Conservation (phyloP, 164 flowering plant species). For the Houttuynia cordata region DNA sequence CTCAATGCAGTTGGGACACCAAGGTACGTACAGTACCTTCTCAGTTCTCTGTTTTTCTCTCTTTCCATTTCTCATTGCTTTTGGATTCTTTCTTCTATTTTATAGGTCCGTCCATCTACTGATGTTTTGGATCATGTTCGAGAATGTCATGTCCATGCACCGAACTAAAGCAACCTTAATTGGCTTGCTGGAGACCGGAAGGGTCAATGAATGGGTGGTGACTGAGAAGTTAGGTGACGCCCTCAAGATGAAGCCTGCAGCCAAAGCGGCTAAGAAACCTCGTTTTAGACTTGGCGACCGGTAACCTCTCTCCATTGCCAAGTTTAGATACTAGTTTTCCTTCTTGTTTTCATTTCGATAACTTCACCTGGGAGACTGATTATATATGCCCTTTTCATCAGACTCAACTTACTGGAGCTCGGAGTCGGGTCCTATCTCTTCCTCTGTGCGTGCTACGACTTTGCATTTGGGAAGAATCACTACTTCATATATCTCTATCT, state of each 20-base stretch:
- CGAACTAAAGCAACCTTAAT: constrained; percentile 89
- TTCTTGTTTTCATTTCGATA: neutral
- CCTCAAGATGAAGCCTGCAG: constrained; percentile 31
- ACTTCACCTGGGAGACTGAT: neutral
- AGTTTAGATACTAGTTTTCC: neutral
- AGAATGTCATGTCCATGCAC: constrained; percentile 97
- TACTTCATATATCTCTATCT: constrained; percentile 54
- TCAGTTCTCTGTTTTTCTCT: neutral
- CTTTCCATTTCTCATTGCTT: too few relatives aligned
- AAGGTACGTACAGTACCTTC: constrained; percentile 28
- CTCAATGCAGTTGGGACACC: constrained; percentile 95
- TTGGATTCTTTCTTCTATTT: too few relatives aligned
- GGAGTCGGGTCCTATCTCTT: constrained; percentile 46
- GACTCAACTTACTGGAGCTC: constrained; percentile 54
- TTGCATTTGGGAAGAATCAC: constrained; percentile 46
- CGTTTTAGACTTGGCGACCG: constrained; percentile 43
- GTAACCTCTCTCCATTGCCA: constrained; percentile 16
- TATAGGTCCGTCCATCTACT: constrained; percentile 80
- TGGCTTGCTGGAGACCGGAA: constrained; percentile 74
- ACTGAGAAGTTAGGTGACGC: constrained; percentile 90
- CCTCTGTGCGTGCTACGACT: constrained; percentile 56
- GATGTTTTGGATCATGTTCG: constrained; percentile 91
- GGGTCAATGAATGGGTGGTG: constrained; percentile 97
- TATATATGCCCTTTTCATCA: constrained; percentile 10
- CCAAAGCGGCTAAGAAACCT: constrained; percentile 28